A percentile compares a stretch with the other conserved stretches of the same genome.
These are phyloP conservation scores for Aspergillus fumigatus DNA, from an alignment of 2,329 filamentous ascomycete genomes.

Conservation along the genomic window DNA sequence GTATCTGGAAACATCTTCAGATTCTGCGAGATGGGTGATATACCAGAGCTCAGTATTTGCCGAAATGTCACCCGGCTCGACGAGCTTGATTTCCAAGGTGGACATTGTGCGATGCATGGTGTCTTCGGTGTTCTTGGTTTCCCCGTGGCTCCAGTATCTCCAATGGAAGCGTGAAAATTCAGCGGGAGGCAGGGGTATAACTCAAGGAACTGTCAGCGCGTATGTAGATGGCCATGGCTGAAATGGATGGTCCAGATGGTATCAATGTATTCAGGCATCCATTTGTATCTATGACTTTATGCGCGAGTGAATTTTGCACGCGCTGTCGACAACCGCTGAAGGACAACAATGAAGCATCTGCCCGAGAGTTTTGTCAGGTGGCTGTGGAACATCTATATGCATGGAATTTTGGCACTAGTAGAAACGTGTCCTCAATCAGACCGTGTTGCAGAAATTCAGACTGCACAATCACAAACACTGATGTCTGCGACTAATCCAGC, in stretches of 20 bases:
- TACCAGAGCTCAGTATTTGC: conserved; percentile 23
- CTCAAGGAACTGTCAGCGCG: background rate
- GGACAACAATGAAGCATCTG: conserved; percentile 57
- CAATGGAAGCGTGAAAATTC: too few relatives aligned
- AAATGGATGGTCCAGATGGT: conserved; percentile 48
- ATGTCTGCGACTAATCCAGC: too few relatives aligned
- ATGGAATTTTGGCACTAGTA: conserved; percentile 52
- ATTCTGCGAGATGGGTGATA: conserved; percentile 14
- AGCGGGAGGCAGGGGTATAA: background rate
- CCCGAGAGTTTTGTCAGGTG: conserved; percentile 53
- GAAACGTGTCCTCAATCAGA: conserved; percentile 51
- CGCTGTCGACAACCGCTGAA: conserved; percentile 49
- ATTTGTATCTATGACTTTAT: conserved; percentile 64
- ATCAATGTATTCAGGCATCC: conserved; percentile 58
- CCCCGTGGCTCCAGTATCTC: too few relatives aligned
- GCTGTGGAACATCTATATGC: conserved; percentile 51
- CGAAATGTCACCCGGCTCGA: conserved; percentile 20
- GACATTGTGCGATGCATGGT: background rate
- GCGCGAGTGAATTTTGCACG: conserved; percentile 61
- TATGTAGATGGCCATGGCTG: conserved; percentile 1
- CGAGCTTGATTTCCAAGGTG: conserved; percentile 10
- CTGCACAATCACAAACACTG: too few relatives aligned
- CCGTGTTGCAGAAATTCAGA: conserved; percentile 37
- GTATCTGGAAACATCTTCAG: conserved; percentile 24
- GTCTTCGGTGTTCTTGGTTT: too few relatives aligned